These are phyloP conservation scores for Odontarrhena argentea DNA, from an alignment of 345 rosid species.

Conservation along the genomic window DNA sequence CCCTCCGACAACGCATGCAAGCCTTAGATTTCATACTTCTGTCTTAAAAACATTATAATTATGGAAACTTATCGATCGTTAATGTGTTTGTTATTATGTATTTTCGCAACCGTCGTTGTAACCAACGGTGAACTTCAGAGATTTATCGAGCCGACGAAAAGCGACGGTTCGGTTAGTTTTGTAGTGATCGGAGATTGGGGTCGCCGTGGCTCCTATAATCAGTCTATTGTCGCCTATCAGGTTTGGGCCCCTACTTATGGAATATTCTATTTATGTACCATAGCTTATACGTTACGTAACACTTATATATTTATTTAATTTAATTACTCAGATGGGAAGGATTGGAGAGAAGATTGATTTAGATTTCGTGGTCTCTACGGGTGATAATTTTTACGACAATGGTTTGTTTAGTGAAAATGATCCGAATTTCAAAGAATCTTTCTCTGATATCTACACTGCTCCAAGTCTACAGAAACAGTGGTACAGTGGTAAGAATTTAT, in stretches of 20 bases:
- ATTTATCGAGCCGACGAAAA: conserved; percentile 52
- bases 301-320: not conserved
- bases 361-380: conserved; percentile 83
- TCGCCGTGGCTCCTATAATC: conserved; percentile 68
- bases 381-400: conserved; percentile 87
- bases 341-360: conserved; percentile 59
- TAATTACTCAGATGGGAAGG: conserved; percentile 64
- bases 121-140: conserved; percentile 53
- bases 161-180: conserved; percentile 60
- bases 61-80: conserved; percentile 30
- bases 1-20: not conserved
- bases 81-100: conserved; percentile 12
- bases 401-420: conserved; percentile 60
- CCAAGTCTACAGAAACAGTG: conserved; percentile 76
- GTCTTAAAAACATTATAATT: not conserved
- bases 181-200: conserved; percentile 90
- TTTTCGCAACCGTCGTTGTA: conserved; percentile 25
- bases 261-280: conserved; percentile 35
- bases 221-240: conserved; percentile 69
- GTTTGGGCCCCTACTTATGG: conserved; percentile 30
- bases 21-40: not conserved
- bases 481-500: conserved; percentile 56
- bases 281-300: too few species aligned
- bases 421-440: conserved; percentile 62
- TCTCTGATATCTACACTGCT: conserved; percentile 64